Evolutionary conservation across 1,284 basidiomycete species (phyloP), one percentile per base, ranked within the genome.

Genomic region (Ustilago bromivora): DNA sequence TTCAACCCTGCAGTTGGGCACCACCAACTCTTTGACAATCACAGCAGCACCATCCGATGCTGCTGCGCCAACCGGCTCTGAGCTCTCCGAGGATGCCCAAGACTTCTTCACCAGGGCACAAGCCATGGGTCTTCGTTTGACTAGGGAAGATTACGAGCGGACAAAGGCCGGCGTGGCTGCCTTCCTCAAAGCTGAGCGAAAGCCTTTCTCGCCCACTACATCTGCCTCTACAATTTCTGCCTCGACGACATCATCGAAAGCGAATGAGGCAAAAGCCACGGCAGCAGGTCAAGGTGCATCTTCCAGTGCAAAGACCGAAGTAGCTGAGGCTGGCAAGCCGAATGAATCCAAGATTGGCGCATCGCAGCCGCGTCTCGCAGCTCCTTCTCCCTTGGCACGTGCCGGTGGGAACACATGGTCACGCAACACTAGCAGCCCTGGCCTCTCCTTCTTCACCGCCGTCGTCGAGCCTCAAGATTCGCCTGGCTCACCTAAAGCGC

Each of bases 81-180:
- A 64, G 7, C 46, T 63, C 36, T 56, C 63, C 47, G 71, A 78
- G 32, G 72, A 80, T n/a, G 74, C 76, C n/a, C 76, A 82, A 54
- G 83, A 84, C 52, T 78, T 84, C 51, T 82, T 83, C 36, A 83
- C 84, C 23, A 78, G 80, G 28, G 84, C 84, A 10, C 82, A 83
- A 40, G 84, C 83, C 0, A 80, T 84, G 62, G 84, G 84, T 38
- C 66, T 85, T 17, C 71, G 75, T 11, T 73, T 85, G 32, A 81
- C 82, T 3, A 74, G 84, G 34, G 80, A 84, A 56, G 84, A 86
- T 56, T 82, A 79, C 61, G 84, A 85, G 52, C 70, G 84, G 34
- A 83, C 82, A 6, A 78, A 82, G 35, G 82, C 81, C 0, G 84
- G 84, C 32, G 79, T 86, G 4, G 68, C 81, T 9, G 84, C 84